phyloP scores from a whole-genome alignment of 371 early-diverging fungal genomes.

The Astathelohania contejeani region DNA sequence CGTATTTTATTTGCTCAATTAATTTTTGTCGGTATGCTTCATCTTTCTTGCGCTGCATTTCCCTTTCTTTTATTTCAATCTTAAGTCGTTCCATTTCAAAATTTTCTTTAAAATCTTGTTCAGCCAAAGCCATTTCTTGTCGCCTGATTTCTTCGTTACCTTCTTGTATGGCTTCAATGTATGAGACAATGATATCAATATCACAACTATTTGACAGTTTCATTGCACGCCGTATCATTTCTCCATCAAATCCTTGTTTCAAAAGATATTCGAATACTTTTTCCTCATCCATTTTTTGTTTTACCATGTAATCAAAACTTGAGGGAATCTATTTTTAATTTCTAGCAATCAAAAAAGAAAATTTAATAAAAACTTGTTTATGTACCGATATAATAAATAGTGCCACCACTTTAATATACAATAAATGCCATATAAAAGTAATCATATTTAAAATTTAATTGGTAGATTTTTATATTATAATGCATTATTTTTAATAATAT shows the following conservation, averaged over 20 bases:
- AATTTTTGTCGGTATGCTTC: conserved; percentile 1
- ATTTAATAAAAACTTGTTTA: too few relatives aligned
- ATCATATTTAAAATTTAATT: too few relatives aligned
- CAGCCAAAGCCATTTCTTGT: too few relatives aligned
- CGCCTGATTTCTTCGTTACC: conserved; percentile 6
- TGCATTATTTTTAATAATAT: too few relatives aligned
- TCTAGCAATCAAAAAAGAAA: too few relatives aligned
- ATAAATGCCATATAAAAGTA: too few relatives aligned
- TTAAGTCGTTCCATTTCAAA: not conserved
- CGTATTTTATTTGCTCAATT: not conserved
- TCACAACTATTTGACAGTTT: not conserved
- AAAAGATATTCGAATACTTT: not conserved
- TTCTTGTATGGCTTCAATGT: conserved; percentile 2
- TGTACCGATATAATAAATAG: too few relatives aligned
- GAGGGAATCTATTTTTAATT: too few relatives aligned
- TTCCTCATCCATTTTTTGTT: not conserved
- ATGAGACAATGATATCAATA: not conserved
- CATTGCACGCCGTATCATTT: not conserved
- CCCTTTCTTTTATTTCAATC: not conserved
- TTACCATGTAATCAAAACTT: too few relatives aligned
- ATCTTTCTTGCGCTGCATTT: not conserved
- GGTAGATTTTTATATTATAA: too few relatives aligned
- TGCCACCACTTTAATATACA: too few relatives aligned
- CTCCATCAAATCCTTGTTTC: not conserved
- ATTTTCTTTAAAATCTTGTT: not conserved